These are phyloP conservation scores for Collariella sp. DNA, from an alignment of 495 filamentous ascomycete genomes.

Conservation along the genomic window DNA sequence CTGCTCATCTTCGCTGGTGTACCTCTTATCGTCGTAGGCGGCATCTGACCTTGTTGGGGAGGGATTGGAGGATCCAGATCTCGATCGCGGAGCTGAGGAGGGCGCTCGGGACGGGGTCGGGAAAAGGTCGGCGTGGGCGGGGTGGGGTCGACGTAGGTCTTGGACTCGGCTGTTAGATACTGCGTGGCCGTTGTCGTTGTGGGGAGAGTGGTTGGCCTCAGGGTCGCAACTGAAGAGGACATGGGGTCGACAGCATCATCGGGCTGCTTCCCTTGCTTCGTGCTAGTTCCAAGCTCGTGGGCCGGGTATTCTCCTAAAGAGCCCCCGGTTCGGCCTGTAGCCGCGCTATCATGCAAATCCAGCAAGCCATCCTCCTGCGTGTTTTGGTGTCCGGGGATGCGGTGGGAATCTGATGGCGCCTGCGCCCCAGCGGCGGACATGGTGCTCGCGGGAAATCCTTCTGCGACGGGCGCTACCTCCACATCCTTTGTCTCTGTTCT, in stretches of 20 bases:
- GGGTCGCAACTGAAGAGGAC: constrained; percentile 46
- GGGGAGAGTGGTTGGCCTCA: constrained; percentile 36
- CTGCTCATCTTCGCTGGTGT: constrained; percentile 46
- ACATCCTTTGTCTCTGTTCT: constrained; percentile 1
- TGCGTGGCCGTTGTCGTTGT: constrained; percentile 28
- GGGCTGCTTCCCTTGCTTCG: background rate
- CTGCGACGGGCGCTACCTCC: constrained; percentile 10
- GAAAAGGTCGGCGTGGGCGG: constrained; percentile 49
- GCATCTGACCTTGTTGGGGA: constrained; percentile 53
- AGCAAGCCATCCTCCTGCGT: constrained; percentile 13
- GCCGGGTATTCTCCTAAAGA: background rate
- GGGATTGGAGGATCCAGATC: constrained; percentile 32
- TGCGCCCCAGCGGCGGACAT: background rate
- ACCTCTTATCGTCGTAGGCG: constrained; percentile 45
- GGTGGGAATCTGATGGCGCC: background rate
- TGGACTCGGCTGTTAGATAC: constrained; percentile 34
- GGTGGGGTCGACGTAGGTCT: constrained; percentile 54
- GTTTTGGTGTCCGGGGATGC: background rate
- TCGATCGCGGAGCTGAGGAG: constrained; percentile 31
- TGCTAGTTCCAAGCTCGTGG: background rate
- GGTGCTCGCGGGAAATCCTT: background rate
- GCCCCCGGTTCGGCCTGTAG: background rate
- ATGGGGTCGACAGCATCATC: constrained; percentile 33
- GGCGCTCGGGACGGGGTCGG: constrained; percentile 43
- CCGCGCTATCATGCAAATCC: constrained; percentile 4